Evolutionary conservation across 1,284 basidiomycete species (phyloP).

Genomic region (Anthracocystis setariae): DNA sequence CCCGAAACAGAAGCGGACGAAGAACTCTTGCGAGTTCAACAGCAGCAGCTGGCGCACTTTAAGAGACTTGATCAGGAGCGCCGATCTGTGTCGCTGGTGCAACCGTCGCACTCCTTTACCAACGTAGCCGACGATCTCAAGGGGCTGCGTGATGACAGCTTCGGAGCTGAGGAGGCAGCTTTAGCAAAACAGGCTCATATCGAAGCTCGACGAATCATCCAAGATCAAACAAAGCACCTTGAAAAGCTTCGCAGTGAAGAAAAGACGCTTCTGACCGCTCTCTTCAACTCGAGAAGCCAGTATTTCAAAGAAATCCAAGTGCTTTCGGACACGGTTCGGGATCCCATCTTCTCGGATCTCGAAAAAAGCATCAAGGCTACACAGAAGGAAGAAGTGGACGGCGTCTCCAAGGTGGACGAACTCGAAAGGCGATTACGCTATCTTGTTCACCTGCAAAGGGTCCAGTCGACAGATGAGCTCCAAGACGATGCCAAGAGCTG

Average conservation of each 20-base stretch:
- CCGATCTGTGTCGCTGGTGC: slow-evolving; percentile 21
- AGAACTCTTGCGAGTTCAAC: slow-evolving; percentile 44
- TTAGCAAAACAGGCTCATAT: slow-evolving; percentile 27
- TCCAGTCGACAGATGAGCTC: slow-evolving; percentile 42
- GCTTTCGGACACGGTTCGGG: slow-evolving; percentile 61
- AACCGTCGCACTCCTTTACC: slow-evolving; percentile 18
- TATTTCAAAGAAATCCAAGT: slow-evolving; percentile 65
- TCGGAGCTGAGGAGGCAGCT: slow-evolving; percentile 31
- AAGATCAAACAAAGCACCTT: slow-evolving; percentile 39
- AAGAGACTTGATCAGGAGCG: slow-evolving; percentile 53
- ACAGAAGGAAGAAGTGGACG: slow-evolving; percentile 43
- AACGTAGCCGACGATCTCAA: slow-evolving; percentile 34
- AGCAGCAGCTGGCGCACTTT: slow-evolving; percentile 57
- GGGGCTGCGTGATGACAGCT: slow-evolving; percentile 25
- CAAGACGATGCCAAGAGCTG: slow-evolving; percentile 53
- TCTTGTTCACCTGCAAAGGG: slow-evolving; percentile 51
- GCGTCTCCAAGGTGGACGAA: slow-evolving; percentile 41
- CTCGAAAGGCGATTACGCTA: slow-evolving; percentile 56
- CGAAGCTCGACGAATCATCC: slow-evolving; percentile 33
- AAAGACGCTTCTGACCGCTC: slow-evolving; percentile 32
- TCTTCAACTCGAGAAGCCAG: slow-evolving; percentile 56
- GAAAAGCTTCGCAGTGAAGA: slow-evolving; percentile 48
- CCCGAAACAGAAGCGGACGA: slow-evolving; percentile 39
- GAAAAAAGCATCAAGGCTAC: slow-evolving; percentile 26
- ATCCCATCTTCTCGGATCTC: slow-evolving; percentile 44